A percentile compares a stretch with the other conserved stretches of the same genome.
Evolutionary conservation across 805 yeast species (phyloP).

Genomic region (Candida glaebosa): DNA sequence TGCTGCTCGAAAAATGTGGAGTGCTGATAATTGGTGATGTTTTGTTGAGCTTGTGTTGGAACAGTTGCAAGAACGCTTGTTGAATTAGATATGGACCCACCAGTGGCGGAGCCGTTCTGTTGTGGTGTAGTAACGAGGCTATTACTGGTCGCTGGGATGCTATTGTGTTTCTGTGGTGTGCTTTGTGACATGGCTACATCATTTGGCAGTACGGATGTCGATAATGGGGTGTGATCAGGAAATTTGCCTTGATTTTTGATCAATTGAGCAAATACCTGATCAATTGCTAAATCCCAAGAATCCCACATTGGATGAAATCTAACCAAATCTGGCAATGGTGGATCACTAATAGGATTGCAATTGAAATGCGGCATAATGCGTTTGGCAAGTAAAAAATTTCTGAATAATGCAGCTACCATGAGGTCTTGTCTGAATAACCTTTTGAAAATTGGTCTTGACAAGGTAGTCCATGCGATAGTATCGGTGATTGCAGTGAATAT

Average conservation of each 20-base stretch:
- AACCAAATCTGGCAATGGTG: constrained; percentile 79
- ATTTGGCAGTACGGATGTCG: background rate
- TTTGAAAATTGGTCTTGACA: constrained; percentile 85
- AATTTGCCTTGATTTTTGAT: constrained; percentile 38
- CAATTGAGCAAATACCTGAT: constrained; percentile 80
- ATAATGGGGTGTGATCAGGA: background rate
- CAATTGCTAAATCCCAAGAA: constrained; percentile 96
- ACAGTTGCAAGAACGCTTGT: constrained; percentile 5
- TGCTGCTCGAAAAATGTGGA: constrained; percentile 95
- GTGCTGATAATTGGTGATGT: constrained; percentile 64
- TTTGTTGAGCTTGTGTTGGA: constrained; percentile 11
- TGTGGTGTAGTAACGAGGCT: constrained; percentile 1
- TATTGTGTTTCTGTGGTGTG: constrained; percentile 3
- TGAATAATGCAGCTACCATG: constrained; percentile 93
- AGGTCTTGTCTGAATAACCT: constrained; percentile 89
- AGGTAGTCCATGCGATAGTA: constrained; percentile 94
- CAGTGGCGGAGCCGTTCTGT: constrained; percentile 6
- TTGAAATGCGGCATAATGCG: constrained; percentile 90
- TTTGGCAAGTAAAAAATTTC: constrained; percentile 89
- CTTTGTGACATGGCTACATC: constrained; percentile 3
- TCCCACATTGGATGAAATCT: constrained; percentile 94
- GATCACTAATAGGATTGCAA: constrained; percentile 93
- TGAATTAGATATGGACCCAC: constrained; percentile 4
- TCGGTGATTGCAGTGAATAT: constrained; percentile 97
- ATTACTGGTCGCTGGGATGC: constrained; percentile 4